Conservation (phyloP, 2,329 filamentous ascomycete genomes). For the Domatiomyces globalis region DNA sequence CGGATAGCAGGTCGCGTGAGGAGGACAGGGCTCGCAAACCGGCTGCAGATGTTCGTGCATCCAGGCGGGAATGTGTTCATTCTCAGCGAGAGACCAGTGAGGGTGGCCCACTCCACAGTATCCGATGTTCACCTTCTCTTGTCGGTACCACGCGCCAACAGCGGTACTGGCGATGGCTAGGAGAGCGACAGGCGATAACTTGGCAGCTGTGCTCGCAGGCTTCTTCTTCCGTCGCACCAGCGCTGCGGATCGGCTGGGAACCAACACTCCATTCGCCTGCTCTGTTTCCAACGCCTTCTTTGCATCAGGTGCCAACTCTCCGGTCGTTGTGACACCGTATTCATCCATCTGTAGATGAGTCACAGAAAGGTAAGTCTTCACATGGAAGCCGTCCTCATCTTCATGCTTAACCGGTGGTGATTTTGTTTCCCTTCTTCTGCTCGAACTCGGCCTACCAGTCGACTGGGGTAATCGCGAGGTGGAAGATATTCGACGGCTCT, state of each 20-base stretch:
- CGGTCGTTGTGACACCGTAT: conserved; percentile 51
- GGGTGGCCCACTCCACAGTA: conserved; percentile 76
- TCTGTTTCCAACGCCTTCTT: conserved; percentile 66
- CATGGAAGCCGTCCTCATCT: conserved; percentile 38
- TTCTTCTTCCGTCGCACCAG: conserved; percentile 28
- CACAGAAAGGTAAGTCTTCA: conserved; percentile 36
- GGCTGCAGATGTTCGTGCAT: conserved; percentile 53
- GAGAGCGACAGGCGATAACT: conserved; percentile 57
- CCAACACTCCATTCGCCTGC: conserved; percentile 16
- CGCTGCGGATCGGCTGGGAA: conserved; percentile 21
- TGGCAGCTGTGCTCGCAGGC: conserved; percentile 37
- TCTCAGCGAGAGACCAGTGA: conserved; percentile 42
- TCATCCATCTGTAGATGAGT: conserved; percentile 28
- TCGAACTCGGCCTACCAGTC: conserved; percentile 14
- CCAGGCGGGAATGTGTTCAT: conserved; percentile 56
- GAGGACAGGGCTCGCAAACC: conserved; percentile 76
- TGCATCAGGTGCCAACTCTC: conserved; percentile 90
- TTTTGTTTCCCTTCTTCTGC: conserved; percentile 36
- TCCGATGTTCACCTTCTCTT: conserved; percentile 91
- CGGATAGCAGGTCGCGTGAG: conserved; percentile 75
- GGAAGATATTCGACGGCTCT: conserved; percentile 35
- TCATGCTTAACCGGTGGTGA: conserved; percentile 36
- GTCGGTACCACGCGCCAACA: conserved; percentile 71
- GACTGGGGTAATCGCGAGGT: conserved; percentile 32
- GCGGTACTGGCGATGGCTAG: conserved; percentile 54